Percentiles rank a stretch among this genome's conserved stretches.
These are phyloP conservation scores for Volvox carteri DNA, from an alignment of 163 green algal species.

Conservation along the genomic window DNA sequence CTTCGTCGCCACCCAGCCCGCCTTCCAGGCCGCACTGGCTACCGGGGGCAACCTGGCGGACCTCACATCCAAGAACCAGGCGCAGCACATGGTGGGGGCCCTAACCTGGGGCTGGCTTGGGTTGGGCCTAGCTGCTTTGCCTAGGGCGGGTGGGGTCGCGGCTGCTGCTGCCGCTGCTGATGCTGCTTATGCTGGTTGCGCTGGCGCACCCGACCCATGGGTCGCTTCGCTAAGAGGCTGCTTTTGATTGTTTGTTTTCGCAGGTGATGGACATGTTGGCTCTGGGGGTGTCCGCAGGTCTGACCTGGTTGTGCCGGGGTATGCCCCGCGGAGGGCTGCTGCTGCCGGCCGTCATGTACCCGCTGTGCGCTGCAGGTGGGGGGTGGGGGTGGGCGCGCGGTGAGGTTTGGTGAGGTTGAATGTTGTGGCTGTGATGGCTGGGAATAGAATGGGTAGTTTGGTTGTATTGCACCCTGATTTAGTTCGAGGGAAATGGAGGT, in stretches of 20 bases:
- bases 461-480: no score
- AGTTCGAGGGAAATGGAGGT: no score
- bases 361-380: slow-evolving; percentile 46
- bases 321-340: slow-evolving; percentile 55
- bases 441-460: no score
- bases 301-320: slow-evolving; percentile 63
- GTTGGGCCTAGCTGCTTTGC: neutral
- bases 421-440: no score
- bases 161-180: neutral
- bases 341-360: slow-evolving; percentile 62
- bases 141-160: neutral
- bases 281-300: slow-evolving; percentile 81
- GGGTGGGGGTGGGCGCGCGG: no score
- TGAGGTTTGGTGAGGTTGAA: no score
- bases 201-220: no score
- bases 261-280: slow-evolving; percentile 95
- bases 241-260: neutral
- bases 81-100: slow-evolving; percentile 49
- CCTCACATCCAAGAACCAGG: slow-evolving; percentile 93
- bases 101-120: neutral
- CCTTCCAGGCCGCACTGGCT: slow-evolving; percentile 90
- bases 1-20: slow-evolving; percentile 90
- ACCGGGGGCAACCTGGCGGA: slow-evolving; percentile 92
- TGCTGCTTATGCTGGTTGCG: no score
- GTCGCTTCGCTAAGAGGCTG: no score